These are phyloP conservation scores for Parietichytrium sp. DNA, from an alignment of 108 stramenopile species.

Conservation along the genomic window DNA sequence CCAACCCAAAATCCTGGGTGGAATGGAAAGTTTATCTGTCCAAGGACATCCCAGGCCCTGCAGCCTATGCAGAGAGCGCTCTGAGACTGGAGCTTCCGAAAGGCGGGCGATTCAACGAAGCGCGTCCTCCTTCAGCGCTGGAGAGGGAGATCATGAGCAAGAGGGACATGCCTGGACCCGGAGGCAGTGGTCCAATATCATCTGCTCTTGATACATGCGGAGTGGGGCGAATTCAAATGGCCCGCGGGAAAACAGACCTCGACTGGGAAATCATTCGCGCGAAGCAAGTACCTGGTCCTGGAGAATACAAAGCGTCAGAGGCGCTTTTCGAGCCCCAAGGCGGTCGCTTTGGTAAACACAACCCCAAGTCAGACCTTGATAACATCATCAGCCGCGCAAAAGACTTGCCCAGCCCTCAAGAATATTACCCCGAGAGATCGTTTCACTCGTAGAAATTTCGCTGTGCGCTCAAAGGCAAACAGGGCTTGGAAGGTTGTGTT, in stretches of 20 bases:
- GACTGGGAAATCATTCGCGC: constrained; percentile 30
- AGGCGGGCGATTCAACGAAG: not conserved
- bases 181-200: not conserved
- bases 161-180: constrained; percentile 4
- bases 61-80: not conserved
- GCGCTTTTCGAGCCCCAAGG: not conserved
- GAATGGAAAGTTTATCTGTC: constrained; percentile 20
- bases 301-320: not conserved
- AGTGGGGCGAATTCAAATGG: not conserved
- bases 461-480: too few relatives aligned
- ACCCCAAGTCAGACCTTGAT: constrained; percentile 35
- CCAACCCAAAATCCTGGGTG: constrained; percentile 14
- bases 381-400: not conserved
- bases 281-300: constrained; percentile 4
- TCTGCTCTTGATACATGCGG: not conserved
- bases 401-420: not conserved
- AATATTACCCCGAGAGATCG: constrained; percentile 26
- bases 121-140: not conserved
- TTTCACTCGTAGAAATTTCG: too few relatives aligned
- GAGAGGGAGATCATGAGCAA: not conserved
- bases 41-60: not conserved
- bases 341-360: constrained; percentile 27
- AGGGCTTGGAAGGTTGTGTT: too few relatives aligned
- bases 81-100: not conserved
- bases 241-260: constrained; percentile 9